Base-by-base conservation (phyloP, 2,329 filamentous ascomycete genomes). In the Xylariaceae sp. region DNA sequence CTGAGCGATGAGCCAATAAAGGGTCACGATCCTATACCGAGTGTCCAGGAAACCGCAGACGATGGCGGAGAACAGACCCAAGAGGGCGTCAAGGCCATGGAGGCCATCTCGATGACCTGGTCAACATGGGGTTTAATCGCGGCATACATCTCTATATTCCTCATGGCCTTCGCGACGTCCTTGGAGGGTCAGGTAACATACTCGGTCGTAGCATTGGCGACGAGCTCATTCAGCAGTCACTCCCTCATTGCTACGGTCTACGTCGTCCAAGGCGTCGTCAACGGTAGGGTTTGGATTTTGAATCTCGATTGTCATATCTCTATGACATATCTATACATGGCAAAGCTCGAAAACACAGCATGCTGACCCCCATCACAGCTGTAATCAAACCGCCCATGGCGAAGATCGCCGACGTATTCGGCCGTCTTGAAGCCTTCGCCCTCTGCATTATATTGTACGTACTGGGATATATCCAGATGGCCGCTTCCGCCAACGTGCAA, bases 101-200 rank as follows among this genome's bases (percentile, higher is more conserved):
- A 70, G 49, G 69, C 64, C n/a, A 64, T 69, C 34, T 68, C 55
- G 19, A 61, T 63, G 60, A 57, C 62, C 6, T 71, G 68, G 68
- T 63, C 68, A 26, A 66, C 62, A 59, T 64, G 62, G 64, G 65
- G 64, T 1, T 44, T 70, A 40, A 58, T 63, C 41, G 53, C 69
- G 12, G 69, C 67, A 3, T 70, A 70, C 49, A 44, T 67, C 19
- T 45, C 74, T 55, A 71, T 77, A 54, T 69, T 84, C 57, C 73
- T 85, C 53, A 81, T 87, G 73, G 81, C 84, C 26, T 85, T 83
- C 62, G 78, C 80, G 47, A 86, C 83, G 4, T 87, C 83, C n/a
- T 74, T 87, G 19, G 84, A 87, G 67, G 77, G 78, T 12, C 84
- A 87, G 65, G 83, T 81, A 6, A 83, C 83, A 1, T 77, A 76